Base-by-base conservation (phyloP, 2,329 filamentous ascomycete species). In the Cladosporium sp. region DNA sequence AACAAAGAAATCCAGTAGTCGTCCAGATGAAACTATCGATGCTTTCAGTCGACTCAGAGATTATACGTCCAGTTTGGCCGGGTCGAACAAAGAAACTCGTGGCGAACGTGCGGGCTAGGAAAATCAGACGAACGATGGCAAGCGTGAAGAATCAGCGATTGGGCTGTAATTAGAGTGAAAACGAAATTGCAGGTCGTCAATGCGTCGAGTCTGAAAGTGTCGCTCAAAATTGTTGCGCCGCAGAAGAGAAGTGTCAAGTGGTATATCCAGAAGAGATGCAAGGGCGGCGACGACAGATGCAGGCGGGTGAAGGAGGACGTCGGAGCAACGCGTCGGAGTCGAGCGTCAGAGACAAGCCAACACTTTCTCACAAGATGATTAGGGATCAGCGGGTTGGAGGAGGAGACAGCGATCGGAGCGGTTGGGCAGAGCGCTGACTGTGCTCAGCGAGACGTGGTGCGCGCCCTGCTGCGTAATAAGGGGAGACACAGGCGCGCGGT, bases 51-150 rank as follows among this genome's bases (percentile, higher is more conserved):
- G 9, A 32, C 37, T 19, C 35, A 18, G 51, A 18, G 41, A 34
- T 53, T 16, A 42, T 28, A 22, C 4, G 43, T 49, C 38, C 37
- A 38, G 35, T 7, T 28, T 28, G 22, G 22, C 22, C 22, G 5
- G 22, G 22, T 42, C 14, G 14, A 19, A 53, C 51, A 46, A 48
- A 53, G 43, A 41, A 45, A 42, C 16, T 41, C 34, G 28, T 22
- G 40, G 35, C 43, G 42, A 28, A 3, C 22, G 22, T 28, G 22
- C 22, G 22, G 22, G 22, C 7, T 28, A 28, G 7, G 22, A 28
- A 28, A 28, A 28, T 28, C 22, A 28, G 22, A 28, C 5, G 22
- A 28, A 28, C 22, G 22, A 28, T 28, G 22, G 22, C 22, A 28
- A 28, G 22, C 22, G 22, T 5, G 22, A 28, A 5, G 22, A 28